Percentiles rank a stretch among this genome's conserved stretches.
Conservation (phyloP, 2,329 filamentous ascomycete genomes). For the Seiridium cupressi region DNA sequence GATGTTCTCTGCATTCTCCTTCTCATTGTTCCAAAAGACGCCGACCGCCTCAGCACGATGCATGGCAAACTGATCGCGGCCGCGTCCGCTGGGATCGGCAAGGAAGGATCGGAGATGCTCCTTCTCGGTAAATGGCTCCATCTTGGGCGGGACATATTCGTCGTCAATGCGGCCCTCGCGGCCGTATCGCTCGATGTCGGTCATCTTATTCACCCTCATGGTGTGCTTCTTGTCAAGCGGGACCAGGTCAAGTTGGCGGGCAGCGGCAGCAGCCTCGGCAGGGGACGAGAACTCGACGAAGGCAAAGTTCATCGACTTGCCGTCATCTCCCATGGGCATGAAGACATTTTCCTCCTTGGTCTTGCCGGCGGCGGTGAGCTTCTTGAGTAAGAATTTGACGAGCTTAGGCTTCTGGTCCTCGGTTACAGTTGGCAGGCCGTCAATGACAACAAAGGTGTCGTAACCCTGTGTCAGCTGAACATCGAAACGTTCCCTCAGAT, state of each 20-base stretch:
- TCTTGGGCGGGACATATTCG: slow-evolving; percentile 77
- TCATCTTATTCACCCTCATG: slow-evolving; percentile 94
- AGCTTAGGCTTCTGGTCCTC: slow-evolving; percentile 93
- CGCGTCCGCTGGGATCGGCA: slow-evolving; percentile 73
- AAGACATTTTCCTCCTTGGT: slow-evolving; percentile 83
- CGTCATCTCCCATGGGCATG: slow-evolving; percentile 90
- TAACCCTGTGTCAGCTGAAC: slow-evolving; percentile 94
- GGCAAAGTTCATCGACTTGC: slow-evolving; percentile 85
- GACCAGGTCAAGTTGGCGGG: slow-evolving; percentile 81
- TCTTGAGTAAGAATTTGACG: slow-evolving; percentile 93
- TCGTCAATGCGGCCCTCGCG: slow-evolving; percentile 92
- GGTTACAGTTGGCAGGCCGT: slow-evolving; percentile 85
- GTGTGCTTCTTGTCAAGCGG: slow-evolving; percentile 97
- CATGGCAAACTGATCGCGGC: slow-evolving; percentile 94
- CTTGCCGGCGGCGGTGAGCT: slow-evolving; percentile 81
- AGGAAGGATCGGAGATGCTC: slow-evolving; percentile 95
- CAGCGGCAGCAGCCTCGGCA: slow-evolving; percentile 84
- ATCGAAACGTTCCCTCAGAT: slow-evolving; percentile 91
- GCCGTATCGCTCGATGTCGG: slow-evolving; percentile 94
- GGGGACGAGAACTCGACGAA: slow-evolving; percentile 95
- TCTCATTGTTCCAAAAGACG: slow-evolving; percentile 98
- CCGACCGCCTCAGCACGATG: slow-evolving; percentile 89
- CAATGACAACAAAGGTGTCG: slow-evolving; percentile 93
- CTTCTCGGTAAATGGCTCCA: slow-evolving; percentile 84
- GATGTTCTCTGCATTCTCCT: slow-evolving; percentile 80